These are phyloP conservation scores for Capsicum rhomboideum DNA, from an alignment of 257 asterid genomes.

Conservation along the genomic window DNA sequence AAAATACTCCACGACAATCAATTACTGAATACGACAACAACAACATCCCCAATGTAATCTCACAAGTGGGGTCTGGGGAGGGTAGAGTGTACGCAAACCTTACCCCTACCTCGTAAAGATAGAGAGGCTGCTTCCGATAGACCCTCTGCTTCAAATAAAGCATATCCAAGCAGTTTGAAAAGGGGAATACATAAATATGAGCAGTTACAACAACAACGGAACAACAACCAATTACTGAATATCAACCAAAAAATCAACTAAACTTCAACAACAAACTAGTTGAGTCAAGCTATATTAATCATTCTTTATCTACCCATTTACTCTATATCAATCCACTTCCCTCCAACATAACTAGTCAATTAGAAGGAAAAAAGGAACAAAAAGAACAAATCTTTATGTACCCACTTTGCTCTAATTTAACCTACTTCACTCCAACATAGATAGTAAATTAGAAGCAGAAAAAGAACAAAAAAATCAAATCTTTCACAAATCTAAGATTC, in stretches of 20 bases:
- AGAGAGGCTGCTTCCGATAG: neutral
- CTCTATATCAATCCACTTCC: neutral
- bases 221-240: neutral
- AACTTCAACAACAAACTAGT: neutral
- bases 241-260: neutral
- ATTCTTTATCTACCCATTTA: neutral
- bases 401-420: neutral
- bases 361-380: neutral
- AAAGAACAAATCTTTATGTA: neutral
- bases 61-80: neutral
- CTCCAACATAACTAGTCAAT: neutral
- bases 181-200: too few relatives aligned
- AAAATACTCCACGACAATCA: neutral
- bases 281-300: neutral
- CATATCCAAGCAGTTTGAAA: too few relatives aligned
- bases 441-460: neutral
- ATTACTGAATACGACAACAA: neutral
- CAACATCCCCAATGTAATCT: neutral
- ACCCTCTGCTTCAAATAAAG: neutral
- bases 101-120: neutral
- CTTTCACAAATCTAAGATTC: constrained; percentile 8
- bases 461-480: neutral
- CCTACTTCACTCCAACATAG: neutral
- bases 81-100: neutral
- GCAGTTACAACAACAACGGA: too few relatives aligned